Base-by-base conservation (phyloP, 148 eudicot genomes). In the Nepenthes mirabilis region DNA sequence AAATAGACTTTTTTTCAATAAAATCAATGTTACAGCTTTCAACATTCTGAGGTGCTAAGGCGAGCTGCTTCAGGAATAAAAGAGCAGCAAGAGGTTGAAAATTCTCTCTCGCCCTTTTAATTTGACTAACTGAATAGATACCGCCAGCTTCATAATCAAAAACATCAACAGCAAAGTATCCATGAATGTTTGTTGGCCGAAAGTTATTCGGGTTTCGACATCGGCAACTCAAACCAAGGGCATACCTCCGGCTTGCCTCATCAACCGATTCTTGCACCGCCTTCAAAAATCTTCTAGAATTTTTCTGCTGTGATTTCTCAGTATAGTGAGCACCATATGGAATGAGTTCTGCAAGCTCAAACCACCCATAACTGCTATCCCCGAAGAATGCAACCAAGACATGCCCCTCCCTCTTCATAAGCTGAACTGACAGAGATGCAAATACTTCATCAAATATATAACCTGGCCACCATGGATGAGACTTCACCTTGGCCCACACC, bases 391-490 rank as follows among this genome's bases (percentile, higher is more conserved):
- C 98, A 56, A 88, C 96, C 82, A 93, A 73, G 43, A 88, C 72
- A 61, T 77, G 75, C 2, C 95, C 98, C 52, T 75, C 83, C 57
- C 75, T 81, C 75, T 85, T 93, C 13, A 76, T 69, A 58, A 87
- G 73, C 34, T 83, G 68, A 63, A 93, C 96, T 10, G 83, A 74
- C 47, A 77, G 56, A n/a, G 82, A 43, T 11, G 91, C 94, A 70
- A 86, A 86, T 5, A 79, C 82, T 54, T 93, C 98, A 56, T 73
- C 70, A 58, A 65, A 88, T 3, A 93, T 60, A 66, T 83, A 82
- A 8, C 98, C 98, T 0, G 98, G 98, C 98, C 98, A 93, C 98
- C 98, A 93, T 3, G 98, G 98, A 61, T 93, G 96, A 7, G 96
- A 93, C 72, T 93, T 93, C 71, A 93, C 98, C 70, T 88, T 93